Percentiles rank a stretch among this genome's conserved stretches.
phyloP scores from a whole-genome alignment of 257 asterid species.

The Nicotiana tomentosiformis region DNA sequence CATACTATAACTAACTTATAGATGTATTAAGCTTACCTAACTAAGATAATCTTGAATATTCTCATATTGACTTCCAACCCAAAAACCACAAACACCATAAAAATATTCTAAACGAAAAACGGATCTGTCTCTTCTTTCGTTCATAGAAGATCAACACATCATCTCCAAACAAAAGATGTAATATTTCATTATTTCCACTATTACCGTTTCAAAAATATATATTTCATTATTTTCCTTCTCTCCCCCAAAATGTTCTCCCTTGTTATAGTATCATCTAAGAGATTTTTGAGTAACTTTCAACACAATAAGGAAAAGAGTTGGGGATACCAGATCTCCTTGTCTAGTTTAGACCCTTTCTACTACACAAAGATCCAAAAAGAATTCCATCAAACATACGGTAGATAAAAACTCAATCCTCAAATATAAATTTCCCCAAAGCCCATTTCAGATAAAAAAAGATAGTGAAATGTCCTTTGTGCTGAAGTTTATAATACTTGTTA shows the following conservation, averaged over 20 bases:
- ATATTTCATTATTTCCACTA: no score
- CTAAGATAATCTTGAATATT: no score
- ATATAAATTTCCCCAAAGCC: background rate
- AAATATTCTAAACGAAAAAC: no score
- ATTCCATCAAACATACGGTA: background rate
- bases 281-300: background rate
- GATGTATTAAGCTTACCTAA: no score
- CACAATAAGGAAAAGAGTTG: background rate
- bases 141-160: no score
- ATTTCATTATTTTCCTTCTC: background rate
- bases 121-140: no score
- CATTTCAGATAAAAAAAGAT: background rate
- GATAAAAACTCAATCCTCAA: background rate
- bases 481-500: no score
- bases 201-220: no score
- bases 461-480: background rate
- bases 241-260: background rate
- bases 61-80: no score
- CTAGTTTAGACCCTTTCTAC: background rate
- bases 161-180: no score
- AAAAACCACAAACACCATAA: no score
- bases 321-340: background rate
- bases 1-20: no score
- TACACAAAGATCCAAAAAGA: background rate
- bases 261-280: background rate